These are phyloP conservation scores for Erythrophleum ivorense DNA, from an alignment of 331 rosid species.

Conservation along the genomic window DNA sequence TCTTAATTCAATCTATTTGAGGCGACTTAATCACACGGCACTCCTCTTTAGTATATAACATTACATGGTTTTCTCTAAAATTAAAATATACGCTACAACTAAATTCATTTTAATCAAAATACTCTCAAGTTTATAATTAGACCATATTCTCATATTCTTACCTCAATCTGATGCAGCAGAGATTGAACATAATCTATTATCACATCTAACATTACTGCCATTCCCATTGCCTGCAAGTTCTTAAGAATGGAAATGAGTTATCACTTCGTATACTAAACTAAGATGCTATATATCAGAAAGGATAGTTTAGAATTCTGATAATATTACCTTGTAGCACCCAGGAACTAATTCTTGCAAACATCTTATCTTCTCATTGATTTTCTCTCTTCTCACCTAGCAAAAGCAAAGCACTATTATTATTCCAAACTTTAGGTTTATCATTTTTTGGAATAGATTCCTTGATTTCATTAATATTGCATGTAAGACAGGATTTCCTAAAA, in stretches of 20 bases:
- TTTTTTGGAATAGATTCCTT: neutral
- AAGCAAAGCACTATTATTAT: neutral
- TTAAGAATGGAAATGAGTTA: neutral
- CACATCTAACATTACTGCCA: slow-evolving; percentile 46
- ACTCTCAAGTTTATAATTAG: neutral
- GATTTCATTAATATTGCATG: neutral
- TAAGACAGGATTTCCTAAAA: neutral
- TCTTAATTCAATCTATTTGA: neutral
- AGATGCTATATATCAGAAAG: neutral
- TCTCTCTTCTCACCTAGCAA: slow-evolving; percentile 45
- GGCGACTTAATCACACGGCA: too few species aligned
- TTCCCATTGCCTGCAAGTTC: slow-evolving; percentile 47
- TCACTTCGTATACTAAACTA: neutral
- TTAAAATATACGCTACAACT: too few species aligned
- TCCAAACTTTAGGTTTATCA: neutral
- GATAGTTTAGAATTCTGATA: neutral
- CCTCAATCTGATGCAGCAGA: slow-evolving; percentile 66
- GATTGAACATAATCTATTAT: slow-evolving; percentile 48
- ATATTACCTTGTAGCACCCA: slow-evolving; percentile 44
- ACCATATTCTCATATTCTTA: slow-evolving; percentile 17
- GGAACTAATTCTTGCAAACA: slow-evolving; percentile 46
- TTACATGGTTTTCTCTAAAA: too few species aligned
- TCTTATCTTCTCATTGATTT: slow-evolving; percentile 46
- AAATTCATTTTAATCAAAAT: too few species aligned
- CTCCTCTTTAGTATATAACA: too few species aligned